Evolutionary conservation across 352 stramenopile species (phyloP).

Genomic region (Globisporangium nodosum): DNA sequence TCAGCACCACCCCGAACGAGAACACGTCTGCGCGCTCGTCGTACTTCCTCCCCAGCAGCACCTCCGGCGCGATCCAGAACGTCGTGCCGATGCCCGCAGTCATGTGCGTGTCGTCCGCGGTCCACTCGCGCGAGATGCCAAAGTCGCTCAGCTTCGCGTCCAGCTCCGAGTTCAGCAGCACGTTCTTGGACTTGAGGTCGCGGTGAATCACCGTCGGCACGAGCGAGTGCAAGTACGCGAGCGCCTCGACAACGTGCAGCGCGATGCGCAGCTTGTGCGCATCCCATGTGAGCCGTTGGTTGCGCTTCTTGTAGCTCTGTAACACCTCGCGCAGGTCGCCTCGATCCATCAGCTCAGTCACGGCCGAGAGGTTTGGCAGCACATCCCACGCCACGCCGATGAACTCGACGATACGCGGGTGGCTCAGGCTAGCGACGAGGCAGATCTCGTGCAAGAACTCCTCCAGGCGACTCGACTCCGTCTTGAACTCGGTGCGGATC

Average conservation of each 20-base stretch:
- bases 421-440: constrained; percentile 40
- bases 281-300: background rate
- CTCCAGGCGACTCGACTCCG: constrained; percentile 12
- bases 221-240: constrained; percentile 52
- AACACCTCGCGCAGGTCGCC: constrained; percentile 34
- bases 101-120: constrained; percentile 59
- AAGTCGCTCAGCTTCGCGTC: constrained; percentile 79
- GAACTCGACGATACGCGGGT: constrained; percentile 46
- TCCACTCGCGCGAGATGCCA: constrained; percentile 48
- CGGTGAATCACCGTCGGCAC: constrained; percentile 32
- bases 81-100: constrained; percentile 60
- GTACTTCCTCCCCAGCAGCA: constrained; percentile 52
- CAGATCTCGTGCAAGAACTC: constrained; percentile 65
- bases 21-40: constrained; percentile 55
- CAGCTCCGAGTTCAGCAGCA: constrained; percentile 36
- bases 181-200: constrained; percentile 28
- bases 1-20: constrained; percentile 46
- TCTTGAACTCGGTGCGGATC: constrained; percentile 21
- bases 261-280: constrained; percentile 30
- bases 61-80: constrained; percentile 71
- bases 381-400: constrained; percentile 42
- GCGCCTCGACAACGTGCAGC: constrained; percentile 35
- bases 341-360: constrained; percentile 43
- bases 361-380: constrained; percentile 34
- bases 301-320: constrained; percentile 1